Percentiles rank a stretch among this genome's conserved stretches.
Conservation (phyloP, 176 grass and related monocot genomes). For the Coix lacrymajobi region DNA sequence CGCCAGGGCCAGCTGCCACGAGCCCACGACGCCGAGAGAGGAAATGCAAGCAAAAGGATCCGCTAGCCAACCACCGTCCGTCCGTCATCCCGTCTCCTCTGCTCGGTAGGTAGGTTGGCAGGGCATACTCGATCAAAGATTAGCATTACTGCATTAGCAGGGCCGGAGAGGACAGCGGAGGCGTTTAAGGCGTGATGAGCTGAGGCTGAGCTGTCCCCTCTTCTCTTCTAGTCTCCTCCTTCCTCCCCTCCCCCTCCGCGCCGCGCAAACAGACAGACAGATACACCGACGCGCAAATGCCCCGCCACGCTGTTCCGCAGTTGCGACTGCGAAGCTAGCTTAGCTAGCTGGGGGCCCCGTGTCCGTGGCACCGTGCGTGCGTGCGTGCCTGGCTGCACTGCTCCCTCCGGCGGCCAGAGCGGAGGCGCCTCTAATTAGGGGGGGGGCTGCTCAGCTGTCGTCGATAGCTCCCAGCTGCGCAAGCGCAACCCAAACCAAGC, state of each 20-base stretch:
- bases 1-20: neutral
- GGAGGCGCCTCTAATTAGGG: slow-evolving; percentile 20
- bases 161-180: neutral
- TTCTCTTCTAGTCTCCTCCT: no score
- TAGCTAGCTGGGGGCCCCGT: neutral
- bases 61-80: neutral
- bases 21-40: neutral
- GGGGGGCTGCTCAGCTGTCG: slow-evolving; percentile 8
- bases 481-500: neutral
- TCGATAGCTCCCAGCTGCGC: neutral
- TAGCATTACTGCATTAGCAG: no score
- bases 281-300: neutral
- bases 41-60: neutral
- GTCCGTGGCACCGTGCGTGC: no score
- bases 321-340: neutral
- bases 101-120: neutral
- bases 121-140: no score
- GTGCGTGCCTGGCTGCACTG: neutral
- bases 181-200: neutral
- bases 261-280: neutral
- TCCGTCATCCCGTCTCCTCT: neutral
- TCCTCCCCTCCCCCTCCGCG: neutral
- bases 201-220: slow-evolving; percentile 10
- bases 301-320: neutral
- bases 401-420: no score